Conservation (phyloP, 352 stramenopile species). For the Phytophthora multivora region DNA sequence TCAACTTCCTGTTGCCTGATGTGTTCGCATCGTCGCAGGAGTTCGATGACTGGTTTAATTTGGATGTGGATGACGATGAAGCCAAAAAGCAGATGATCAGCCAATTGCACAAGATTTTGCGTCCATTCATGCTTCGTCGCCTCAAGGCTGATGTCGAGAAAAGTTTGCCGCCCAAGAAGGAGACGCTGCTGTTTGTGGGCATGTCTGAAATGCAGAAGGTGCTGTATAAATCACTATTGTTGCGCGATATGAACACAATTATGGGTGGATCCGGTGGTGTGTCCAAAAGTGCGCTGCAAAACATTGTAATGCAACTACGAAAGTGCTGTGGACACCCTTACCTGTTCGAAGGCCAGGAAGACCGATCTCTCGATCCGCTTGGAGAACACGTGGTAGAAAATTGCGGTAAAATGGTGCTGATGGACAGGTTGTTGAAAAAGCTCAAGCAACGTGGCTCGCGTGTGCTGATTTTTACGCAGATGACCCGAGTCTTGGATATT, state of each 20-base stretch:
- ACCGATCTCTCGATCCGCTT: constrained; percentile 93
- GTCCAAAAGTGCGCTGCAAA: constrained; percentile 81
- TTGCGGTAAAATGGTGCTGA: constrained; percentile 97
- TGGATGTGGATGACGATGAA: constrained; percentile 88
- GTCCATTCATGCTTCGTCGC: constrained; percentile 97
- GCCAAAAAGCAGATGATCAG: constrained; percentile 91
- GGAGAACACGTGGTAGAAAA: constrained; percentile 97
- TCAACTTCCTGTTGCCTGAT: constrained; percentile 95
- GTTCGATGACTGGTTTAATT: constrained; percentile 91
- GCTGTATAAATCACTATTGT: constrained; percentile 96
- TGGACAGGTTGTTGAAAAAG: constrained; percentile 93
- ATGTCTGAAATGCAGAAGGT: constrained; percentile 95
- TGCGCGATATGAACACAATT: constrained; percentile 95
- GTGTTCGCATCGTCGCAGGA: constrained; percentile 91
- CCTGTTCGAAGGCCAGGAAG: constrained; percentile 96
- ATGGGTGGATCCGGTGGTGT: constrained; percentile 68
- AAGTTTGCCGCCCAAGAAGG: constrained; percentile 96
- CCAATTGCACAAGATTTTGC: constrained; percentile 87
- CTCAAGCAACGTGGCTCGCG: constrained; percentile 89
- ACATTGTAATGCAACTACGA: constrained; percentile 89
- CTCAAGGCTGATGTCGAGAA: constrained; percentile 99
- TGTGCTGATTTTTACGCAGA: constrained; percentile 94
- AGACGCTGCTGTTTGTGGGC: constrained; percentile 94
- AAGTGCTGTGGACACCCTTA: constrained; percentile 93
- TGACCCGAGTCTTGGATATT: constrained; percentile 94